Base-by-base conservation (phyloP, 148 eudicot genomes). In the Euryodendron excelsum region DNA sequence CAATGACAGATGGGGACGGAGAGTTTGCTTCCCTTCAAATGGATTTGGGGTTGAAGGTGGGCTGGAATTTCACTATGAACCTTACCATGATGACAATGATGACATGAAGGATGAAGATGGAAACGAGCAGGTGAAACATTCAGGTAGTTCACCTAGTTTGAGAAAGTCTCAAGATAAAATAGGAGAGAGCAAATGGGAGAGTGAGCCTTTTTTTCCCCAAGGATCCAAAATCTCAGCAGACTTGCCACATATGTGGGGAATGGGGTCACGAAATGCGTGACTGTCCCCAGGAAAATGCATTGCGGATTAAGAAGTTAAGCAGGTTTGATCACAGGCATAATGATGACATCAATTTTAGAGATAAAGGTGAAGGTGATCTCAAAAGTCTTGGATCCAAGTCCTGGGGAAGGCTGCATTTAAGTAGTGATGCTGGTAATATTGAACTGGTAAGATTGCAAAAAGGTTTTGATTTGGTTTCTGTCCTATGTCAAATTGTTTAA, bases 1-100 rank as follows among this genome's bases (percentile, higher is more conserved):
- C 66, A 59, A 75, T 83, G 86, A 82, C 39, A 77, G 87, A 79
- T 82, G 90, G 92, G 88, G 52, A 7, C 87, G 81, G 47, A 78
- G 80, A 74, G 76, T 68, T 77, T 82, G 76, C 28, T 69, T 77
- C 41, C 73, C 64, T 53, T 47, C 69, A 65, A 76, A 69, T 76
- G 86, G 25, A 41, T 77, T 73, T 60, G 67, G 28, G 45, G 50
- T 80, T 41, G 86, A 86, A 44, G 80, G 28, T 64, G 79, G 69
- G 34, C 5, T 41, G 45, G 82, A 53, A 10, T 85, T 83, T 85
- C 83, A 90, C 20, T 86, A 90, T 76, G 85, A 88, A 65, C 94
- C 94, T 20, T 72, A 75, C 50, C 21, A 78, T 73, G 88, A 73
- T 68, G 81, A 77, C n/a, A n/a, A n/a, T 69, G 11, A 78, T 77